Base-by-base conservation (phyloP, 805 yeast genomes). In the Myxozyma neglecta region DNA sequence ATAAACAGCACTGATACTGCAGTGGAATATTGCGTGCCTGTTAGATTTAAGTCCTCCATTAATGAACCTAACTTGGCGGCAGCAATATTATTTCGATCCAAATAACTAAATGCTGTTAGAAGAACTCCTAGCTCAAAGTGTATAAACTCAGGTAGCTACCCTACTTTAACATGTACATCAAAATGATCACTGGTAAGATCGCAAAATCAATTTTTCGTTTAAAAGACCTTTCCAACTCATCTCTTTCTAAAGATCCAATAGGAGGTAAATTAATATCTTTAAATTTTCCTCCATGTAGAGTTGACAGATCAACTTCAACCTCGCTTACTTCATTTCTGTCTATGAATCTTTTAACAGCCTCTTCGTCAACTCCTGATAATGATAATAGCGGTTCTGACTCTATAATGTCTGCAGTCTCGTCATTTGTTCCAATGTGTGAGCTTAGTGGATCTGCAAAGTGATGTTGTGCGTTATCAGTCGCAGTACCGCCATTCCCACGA, bases 1-100 rank as follows among this genome's bases (percentile, higher is more conserved):
- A 81, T 78, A 70, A 77, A 80, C 39, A 80, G 71, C 46, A 83
- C 75, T 13, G 85, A 78, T 57, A 83, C 80, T 70, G 79, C 76
- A 1, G 82, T 80, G 67, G 82, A 55, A 73, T 70, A 64, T 74
- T 79, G 80, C 77, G 79, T 53, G 76, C 73, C 32, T 6, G 68
- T 64, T 48, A 81, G 73, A 20, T 74, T 74, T 35, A 81, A 68
- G 62, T 80, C 82, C 11, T 63, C 70, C 51, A 75, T 78, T 46
- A 81, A 67, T 9, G 80, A 78, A 56, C 76, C 76, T 3, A 81
- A 77, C 60, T 77, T 77, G 9, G 83, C 83, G 64, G 80, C 79
- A 7, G 79, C 77, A 56, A 81, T 78, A 63, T 80, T 80, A 36
- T 79, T 80, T 59, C 80, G 77, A 67, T 81, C 83, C 53, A 81